phyloP scores from a whole-genome alignment of 1,139 yeast genomes.

The Lodderomyces theae region DNA sequence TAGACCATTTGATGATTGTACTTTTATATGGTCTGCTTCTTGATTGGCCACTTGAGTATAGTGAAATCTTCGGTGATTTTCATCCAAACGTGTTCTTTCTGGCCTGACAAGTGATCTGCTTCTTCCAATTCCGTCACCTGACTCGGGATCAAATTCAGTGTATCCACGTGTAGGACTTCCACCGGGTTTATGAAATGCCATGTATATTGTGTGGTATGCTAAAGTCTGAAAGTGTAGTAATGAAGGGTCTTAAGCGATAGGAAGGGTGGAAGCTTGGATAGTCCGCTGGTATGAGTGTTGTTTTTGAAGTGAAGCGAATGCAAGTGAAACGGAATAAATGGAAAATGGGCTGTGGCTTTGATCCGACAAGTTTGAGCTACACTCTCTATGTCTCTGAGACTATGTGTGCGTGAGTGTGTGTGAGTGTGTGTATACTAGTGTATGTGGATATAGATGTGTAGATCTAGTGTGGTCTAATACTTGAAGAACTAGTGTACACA shows the following conservation, averaged over 20 bases:
- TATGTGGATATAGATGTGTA: background rate
- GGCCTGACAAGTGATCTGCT: conserved; percentile 76
- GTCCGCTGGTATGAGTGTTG: background rate
- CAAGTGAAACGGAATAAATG: too few relatives aligned
- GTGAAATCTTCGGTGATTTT: conserved; percentile 71
- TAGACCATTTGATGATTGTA: conserved; percentile 69
- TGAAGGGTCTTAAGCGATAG: background rate
- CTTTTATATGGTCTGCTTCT: conserved; percentile 56
- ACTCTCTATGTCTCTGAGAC: too few relatives aligned
- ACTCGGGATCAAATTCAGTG: conserved; percentile 48
- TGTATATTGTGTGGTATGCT: too few relatives aligned
- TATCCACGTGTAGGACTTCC: conserved; percentile 19
- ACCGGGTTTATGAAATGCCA: conserved; percentile 15
- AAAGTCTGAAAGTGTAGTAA: too few relatives aligned
- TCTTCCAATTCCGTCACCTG: conserved; percentile 46
- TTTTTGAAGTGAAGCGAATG: background rate
- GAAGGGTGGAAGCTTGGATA: background rate
- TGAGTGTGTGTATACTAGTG: background rate
- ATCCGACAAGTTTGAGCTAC: too few relatives aligned
- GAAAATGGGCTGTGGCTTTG: too few relatives aligned
- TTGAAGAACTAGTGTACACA: background rate
- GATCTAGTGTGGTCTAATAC: background rate
- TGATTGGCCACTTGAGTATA: conserved; percentile 80
- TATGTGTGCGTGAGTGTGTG: too few relatives aligned
- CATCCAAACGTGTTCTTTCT: conserved; percentile 67